Conservation (phyloP, 768 basidiomycete species). For the Dioszegia hungarica region DNA sequence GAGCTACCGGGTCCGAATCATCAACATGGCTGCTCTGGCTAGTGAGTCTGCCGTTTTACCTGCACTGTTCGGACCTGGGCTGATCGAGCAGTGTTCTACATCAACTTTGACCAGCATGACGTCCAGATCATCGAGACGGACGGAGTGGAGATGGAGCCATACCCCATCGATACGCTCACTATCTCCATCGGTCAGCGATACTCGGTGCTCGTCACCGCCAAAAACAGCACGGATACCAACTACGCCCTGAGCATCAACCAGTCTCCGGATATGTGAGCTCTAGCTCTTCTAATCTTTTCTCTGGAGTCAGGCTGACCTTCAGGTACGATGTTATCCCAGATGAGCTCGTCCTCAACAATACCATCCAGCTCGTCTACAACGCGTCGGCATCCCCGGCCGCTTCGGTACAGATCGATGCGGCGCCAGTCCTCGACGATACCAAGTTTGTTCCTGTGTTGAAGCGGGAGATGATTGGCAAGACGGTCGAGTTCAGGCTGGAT, state of each 20-base stretch:
- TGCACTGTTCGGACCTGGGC: not conserved
- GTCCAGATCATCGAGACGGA: conserved; percentile 51
- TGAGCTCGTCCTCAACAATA: conserved; percentile 70
- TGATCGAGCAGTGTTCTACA: conserved; percentile 44
- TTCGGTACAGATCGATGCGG: conserved; percentile 52
- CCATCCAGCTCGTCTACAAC: conserved; percentile 76
- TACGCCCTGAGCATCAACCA: conserved; percentile 60
- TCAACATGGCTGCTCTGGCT: conserved; percentile 64
- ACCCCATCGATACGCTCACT: conserved; percentile 64
- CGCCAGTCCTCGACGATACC: conserved; percentile 45
- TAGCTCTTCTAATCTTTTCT: not conserved
- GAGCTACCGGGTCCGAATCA: conserved; percentile 80
- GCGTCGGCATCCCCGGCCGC: conserved; percentile 52
- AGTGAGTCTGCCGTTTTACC: conserved; percentile 27
- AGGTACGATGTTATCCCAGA: conserved; percentile 85
- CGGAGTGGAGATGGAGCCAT: conserved; percentile 64
- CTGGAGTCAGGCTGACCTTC: conserved; percentile 35
- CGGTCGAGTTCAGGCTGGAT: conserved; percentile 62
- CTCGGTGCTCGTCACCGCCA: conserved; percentile 83
- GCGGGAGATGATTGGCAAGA: conserved; percentile 54
- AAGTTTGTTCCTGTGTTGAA: conserved; percentile 61
- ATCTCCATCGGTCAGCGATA: conserved; percentile 87
- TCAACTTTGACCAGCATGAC: conserved; percentile 50
- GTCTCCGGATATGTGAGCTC: conserved; percentile 67
- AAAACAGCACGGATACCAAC: conserved; percentile 76